Base-by-base conservation (phyloP, 2,329 filamentous ascomycete species). In the Tolypocladium inflatum region DNA sequence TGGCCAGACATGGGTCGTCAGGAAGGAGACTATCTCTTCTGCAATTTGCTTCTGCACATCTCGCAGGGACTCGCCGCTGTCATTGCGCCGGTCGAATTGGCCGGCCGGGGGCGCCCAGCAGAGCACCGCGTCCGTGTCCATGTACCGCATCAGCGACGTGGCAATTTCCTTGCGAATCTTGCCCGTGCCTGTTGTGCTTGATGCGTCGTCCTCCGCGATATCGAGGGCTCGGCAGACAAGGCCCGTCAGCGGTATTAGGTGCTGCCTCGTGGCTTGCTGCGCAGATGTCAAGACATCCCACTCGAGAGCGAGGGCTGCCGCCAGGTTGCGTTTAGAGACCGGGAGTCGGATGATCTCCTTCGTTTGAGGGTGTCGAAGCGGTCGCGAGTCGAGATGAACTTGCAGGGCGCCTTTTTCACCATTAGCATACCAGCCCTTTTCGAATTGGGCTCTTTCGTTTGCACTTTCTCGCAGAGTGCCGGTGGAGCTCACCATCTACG, bases 181-280 rank as follows among this genome's bases (percentile, higher is more conserved):
- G 77, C 55, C 81, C 3, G 60, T 56, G 3, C 66, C 67, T 4
- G 70, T 69, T 1, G 58, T 55, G 21, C 58, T 51, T 2, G 61
- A 38, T 2, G 63, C 67, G 63, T 96, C 90, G 64, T 91, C 87
- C 23, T 79, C 79, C 54, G 78, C 79, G 57, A 97, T 89, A 69
- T 97, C 93, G 37, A 93, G 73, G 0, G 91, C 93, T 52, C 94
- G 87, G 62, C 91, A 90, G 26, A 87, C 79, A 19, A 97, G 82
- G 54, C 90, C 91, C 3, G 92, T 97, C 62, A 99, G 78, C 17
- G 94, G 94, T 63, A 97, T 93, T 54, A 95, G 84, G 74, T 97
- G 91, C 59, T 89, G 84, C 71, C 88, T 90, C 43, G 92, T 82
- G 0, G 91, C 90, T 73, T 97, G 90, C 69, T 92, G 87, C 3